Evolutionary conservation across 202 grass and related monocot genomes (phyloP).

Genomic region (Panicum virgatum): DNA sequence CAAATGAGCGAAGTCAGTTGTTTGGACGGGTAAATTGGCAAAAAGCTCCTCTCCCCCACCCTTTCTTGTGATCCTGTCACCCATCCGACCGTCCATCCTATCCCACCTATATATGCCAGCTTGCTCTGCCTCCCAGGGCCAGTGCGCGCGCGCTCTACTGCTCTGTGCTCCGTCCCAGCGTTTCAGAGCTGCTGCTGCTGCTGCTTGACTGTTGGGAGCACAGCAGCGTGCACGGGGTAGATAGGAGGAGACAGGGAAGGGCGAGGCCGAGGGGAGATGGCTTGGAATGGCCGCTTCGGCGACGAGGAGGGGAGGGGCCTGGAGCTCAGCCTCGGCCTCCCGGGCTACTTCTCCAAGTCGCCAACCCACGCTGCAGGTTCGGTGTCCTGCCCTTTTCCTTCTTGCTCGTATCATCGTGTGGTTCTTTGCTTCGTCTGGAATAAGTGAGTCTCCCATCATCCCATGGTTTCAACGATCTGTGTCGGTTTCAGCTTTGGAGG

Average conservation of each 20-base stretch:
- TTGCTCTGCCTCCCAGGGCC: neutral
- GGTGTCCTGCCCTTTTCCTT: neutral
- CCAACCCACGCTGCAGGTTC: constrained; percentile 28
- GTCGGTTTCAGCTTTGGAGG: constrained; percentile 28
- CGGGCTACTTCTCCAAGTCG: constrained; percentile 43
- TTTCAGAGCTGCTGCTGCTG: neutral
- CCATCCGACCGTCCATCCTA: neutral
- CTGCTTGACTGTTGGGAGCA: neutral
- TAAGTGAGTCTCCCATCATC: neutral
- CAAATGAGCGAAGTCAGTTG: no score
- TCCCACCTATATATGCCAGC: constrained; percentile 33
- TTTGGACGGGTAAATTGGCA: no score
- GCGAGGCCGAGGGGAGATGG: constrained; percentile 10
- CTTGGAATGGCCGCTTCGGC: constrained; percentile 46
- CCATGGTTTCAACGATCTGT: neutral
- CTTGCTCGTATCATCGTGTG: neutral
- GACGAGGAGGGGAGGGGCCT: constrained; percentile 54
- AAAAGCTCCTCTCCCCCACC: no score
- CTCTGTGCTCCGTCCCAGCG: neutral
- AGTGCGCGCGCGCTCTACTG: no score
- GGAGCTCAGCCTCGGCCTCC: constrained; percentile 79
- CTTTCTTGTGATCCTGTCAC: neutral
- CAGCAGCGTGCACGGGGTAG: neutral
- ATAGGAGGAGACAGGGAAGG: neutral
- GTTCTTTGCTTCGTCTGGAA: neutral